Evolutionary conservation across 2,329 filamentous ascomycete genomes (phyloP).

Genomic region (Aspergillus vadensis): DNA sequence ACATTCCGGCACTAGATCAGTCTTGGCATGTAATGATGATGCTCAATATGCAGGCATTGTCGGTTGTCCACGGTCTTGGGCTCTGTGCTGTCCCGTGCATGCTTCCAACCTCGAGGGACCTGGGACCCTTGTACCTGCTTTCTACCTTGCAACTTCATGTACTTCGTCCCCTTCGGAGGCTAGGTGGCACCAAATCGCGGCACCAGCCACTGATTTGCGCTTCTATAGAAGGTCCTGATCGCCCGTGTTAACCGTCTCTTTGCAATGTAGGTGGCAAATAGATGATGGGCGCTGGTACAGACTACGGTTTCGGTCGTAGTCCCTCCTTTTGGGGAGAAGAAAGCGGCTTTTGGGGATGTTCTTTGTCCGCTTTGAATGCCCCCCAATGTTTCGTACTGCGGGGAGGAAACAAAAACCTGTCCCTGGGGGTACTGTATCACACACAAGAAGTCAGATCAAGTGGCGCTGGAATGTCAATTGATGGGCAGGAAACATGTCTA

Average conservation of each 20-base stretch:
- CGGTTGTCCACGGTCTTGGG: constrained; percentile 15
- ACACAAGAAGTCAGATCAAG: constrained; percentile 64
- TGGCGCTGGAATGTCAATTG: neutral
- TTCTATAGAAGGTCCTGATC: constrained; percentile 56
- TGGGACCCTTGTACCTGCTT: constrained; percentile 42
- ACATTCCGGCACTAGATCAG: constrained; percentile 36
- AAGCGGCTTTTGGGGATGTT: constrained; percentile 88
- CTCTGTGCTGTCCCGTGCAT: constrained; percentile 49
- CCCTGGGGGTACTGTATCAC: constrained; percentile 80
- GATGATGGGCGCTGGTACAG: constrained; percentile 59
- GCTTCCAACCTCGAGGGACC: constrained; percentile 48
- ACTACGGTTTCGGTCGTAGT: neutral
- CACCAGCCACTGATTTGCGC: constrained; percentile 55
- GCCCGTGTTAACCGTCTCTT: constrained; percentile 68
- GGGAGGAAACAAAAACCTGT: constrained; percentile 95
- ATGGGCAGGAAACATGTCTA: neutral
- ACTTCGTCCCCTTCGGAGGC: constrained; percentile 19
- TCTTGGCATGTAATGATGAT: constrained; percentile 23
- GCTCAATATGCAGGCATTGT: constrained; percentile 18
- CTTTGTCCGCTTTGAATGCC: constrained; percentile 80
- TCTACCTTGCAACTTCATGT: constrained; percentile 35
- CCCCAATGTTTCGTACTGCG: constrained; percentile 54
- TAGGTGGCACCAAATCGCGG: constrained; percentile 55
- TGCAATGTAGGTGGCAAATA: constrained; percentile 54
- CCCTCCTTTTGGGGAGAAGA: constrained; percentile 43